These are phyloP conservation scores for Naganishia friedmannii DNA, from an alignment of 768 basidiomycete species.

Conservation along the genomic window DNA sequence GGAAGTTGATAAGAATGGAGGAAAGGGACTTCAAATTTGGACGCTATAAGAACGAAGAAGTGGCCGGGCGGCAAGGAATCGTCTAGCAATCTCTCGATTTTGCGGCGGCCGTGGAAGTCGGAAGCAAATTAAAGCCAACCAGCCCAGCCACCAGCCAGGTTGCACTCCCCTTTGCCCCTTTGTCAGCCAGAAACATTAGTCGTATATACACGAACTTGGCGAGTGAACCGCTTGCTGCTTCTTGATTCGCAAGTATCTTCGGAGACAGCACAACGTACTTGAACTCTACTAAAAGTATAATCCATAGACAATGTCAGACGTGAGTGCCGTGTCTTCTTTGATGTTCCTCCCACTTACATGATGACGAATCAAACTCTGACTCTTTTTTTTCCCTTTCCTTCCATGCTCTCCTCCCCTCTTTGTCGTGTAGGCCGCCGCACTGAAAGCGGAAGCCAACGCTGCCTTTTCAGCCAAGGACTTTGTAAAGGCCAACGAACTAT, in stretches of 20 bases:
- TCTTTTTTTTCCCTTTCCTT: not conserved
- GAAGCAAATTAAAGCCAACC: not conserved
- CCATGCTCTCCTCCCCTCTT: too few relatives aligned
- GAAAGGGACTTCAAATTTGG: too few relatives aligned
- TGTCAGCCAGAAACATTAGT: not conserved
- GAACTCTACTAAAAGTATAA: not conserved
- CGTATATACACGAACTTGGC: not conserved
- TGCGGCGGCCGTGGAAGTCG: not conserved
- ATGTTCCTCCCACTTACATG: not conserved
- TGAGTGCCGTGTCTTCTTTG: not conserved
- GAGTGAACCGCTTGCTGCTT: not conserved
- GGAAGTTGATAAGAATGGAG: too few relatives aligned
- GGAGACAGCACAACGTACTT: not conserved
- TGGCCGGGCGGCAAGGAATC: not conserved
- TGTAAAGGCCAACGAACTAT: conserved; percentile 65
- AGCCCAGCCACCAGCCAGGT: not conserved
- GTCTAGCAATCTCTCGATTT: conserved; percentile 12
- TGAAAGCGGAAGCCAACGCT: conserved; percentile 93
- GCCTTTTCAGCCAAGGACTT: conserved; percentile 91
- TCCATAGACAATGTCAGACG: conserved; percentile 13
- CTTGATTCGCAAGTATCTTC: not conserved
- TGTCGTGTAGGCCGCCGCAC: conserved; percentile 57
- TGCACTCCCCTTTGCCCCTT: not conserved
- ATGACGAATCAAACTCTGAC: conserved; percentile 22
- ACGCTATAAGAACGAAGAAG: not conserved